These are phyloP conservation scores for barrel medic (Medicago truncatula) DNA, from an alignment of 306 rosid genomes.

Conservation along the genomic window DNA sequence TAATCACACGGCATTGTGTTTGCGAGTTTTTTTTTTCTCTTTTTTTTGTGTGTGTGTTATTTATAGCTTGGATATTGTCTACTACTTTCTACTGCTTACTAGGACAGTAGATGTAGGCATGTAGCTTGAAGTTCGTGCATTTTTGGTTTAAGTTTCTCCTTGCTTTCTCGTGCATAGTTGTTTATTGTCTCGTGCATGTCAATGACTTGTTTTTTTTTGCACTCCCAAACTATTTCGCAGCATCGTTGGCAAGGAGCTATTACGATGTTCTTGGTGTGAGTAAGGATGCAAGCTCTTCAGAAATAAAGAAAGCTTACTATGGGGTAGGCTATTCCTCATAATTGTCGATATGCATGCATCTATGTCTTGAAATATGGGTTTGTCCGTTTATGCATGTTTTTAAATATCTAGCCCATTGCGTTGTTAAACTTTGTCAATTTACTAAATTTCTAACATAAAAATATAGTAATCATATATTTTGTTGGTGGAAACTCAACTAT, in stretches of 20 bases:
- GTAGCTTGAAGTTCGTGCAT: slow-evolving; percentile 22
- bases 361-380: not conserved
- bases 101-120: slow-evolving; percentile 21
- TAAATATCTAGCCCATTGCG: slow-evolving; percentile 12
- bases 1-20: slow-evolving; percentile 26
- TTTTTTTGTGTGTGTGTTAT: not conserved
- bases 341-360: not conserved
- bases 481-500: not conserved
- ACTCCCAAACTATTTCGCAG: slow-evolving; percentile 48
- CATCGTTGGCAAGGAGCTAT: slow-evolving; percentile 72
- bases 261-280: slow-evolving; percentile 90
- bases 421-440: slow-evolving; percentile 11
- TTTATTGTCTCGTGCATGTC: not conserved
- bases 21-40: not conserved
- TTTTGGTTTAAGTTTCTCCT: not conserved
- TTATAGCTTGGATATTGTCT: slow-evolving; percentile 16
- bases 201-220: slow-evolving; percentile 25
- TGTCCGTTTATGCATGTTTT: not conserved
- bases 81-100: slow-evolving; percentile 8
- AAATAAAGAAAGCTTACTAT: slow-evolving; percentile 93
- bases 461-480: not conserved
- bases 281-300: slow-evolving; percentile 83
- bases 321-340: slow-evolving; percentile 70
- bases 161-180: slow-evolving; percentile 17
- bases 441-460: not conserved